A percentile compares a stretch with the other conserved stretches of the same genome.
These are phyloP conservation scores for Lactifluus subvellereus DNA, from an alignment of 768 basidiomycete genomes.

Conservation along the genomic window DNA sequence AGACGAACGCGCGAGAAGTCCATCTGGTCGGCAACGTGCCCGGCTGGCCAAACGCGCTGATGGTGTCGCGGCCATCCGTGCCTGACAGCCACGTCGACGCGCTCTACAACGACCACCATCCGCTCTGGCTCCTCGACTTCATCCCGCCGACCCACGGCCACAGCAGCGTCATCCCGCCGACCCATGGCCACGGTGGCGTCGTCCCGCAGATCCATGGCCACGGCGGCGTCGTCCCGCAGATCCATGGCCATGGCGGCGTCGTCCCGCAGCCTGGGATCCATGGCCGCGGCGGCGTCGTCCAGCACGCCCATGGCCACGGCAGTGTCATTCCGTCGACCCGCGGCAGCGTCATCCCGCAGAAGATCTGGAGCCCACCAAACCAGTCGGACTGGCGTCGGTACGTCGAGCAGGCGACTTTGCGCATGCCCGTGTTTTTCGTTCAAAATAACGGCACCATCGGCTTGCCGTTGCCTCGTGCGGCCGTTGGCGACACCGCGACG, in stretches of 20 bases:
- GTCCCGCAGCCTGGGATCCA: no score
- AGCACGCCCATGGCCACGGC: not conserved
- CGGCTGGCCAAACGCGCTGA: conserved; percentile 5
- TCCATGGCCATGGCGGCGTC: no score
- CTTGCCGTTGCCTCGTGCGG: conserved; percentile 4
- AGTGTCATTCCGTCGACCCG: not conserved
- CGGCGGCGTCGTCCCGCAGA: no score
- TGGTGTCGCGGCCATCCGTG: conserved; percentile 5
- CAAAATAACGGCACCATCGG: conserved; percentile 12
- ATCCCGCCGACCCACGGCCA: not conserved
- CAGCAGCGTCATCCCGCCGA: not conserved
- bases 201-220: no score
- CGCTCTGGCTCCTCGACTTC: conserved; percentile 16
- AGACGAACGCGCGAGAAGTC: not conserved
- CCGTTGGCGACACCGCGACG: conserved; percentile 1
- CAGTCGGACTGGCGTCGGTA: conserved; percentile 22
- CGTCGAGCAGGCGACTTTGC: conserved; percentile 16
- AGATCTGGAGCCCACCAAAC: conserved; percentile 18
- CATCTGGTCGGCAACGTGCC: conserved; percentile 7
- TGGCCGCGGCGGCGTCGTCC: not conserved
- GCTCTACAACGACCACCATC: not conserved
- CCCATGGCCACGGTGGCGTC: no score
- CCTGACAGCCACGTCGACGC: not conserved
- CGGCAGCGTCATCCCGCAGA: conserved; percentile 8
- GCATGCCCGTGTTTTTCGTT: conserved; percentile 20